Evolutionary conservation across 352 stramenopile species (phyloP).

Genomic region (Lagenidium sp.): DNA sequence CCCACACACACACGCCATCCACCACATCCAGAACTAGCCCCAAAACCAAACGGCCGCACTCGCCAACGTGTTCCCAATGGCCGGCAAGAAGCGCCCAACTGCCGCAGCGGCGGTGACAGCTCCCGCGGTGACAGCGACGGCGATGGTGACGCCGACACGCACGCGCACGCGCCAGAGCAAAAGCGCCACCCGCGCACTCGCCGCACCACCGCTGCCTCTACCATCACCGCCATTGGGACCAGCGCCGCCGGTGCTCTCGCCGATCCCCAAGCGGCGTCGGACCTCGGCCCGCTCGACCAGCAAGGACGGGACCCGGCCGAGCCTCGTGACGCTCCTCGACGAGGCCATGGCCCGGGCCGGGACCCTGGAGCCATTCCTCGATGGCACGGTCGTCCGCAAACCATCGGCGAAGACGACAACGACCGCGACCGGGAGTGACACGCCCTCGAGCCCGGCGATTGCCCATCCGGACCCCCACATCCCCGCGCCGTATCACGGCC

Average conservation of each 20-base stretch:
- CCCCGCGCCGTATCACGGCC: conserved; percentile 24
- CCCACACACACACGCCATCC: too few relatives aligned
- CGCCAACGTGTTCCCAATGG: too few relatives aligned
- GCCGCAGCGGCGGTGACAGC: too few relatives aligned
- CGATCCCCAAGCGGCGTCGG: conserved; percentile 7
- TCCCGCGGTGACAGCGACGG: too few relatives aligned
- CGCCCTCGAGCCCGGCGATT: not conserved
- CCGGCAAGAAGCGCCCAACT: too few relatives aligned
- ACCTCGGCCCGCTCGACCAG: not conserved
- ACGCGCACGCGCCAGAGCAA: too few relatives aligned
- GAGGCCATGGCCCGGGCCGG: conserved; percentile 7
- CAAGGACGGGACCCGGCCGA: conserved; percentile 4
- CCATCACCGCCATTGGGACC: conserved; percentile 2
- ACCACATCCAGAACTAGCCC: too few relatives aligned
- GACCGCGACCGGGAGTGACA: not conserved
- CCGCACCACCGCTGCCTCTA: not conserved
- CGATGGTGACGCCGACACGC: too few relatives aligned
- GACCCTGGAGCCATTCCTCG: not conserved
- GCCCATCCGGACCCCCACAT: conserved; percentile 38
- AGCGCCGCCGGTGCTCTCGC: too few relatives aligned
- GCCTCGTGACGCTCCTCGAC: not conserved
- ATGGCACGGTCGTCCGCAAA: conserved; percentile 1
- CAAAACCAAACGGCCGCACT: too few relatives aligned
- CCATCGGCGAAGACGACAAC: not conserved
- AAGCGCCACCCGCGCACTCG: too few relatives aligned